Evolutionary conservation across 495 filamentous ascomycete genomes (phyloP).

Genomic region (Penicillium subrubescens): DNA sequence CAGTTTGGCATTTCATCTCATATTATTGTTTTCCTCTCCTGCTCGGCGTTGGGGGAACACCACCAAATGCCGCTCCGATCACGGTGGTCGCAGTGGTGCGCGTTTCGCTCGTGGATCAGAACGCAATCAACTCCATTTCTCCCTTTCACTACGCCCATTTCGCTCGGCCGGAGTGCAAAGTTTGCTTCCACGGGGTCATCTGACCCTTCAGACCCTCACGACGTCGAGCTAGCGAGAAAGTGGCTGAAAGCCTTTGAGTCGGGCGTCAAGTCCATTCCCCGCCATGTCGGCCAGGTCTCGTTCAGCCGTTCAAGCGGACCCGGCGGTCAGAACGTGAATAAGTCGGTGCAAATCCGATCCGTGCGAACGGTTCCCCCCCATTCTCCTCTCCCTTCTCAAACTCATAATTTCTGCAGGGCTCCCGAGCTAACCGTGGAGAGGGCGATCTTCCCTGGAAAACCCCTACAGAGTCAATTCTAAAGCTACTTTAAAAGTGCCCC

Average conservation of each 20-base stretch:
- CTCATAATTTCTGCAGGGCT: slow-evolving; percentile 7
- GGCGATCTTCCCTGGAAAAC: background rate
- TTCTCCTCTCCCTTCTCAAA: background rate
- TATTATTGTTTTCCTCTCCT: background rate
- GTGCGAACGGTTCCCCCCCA: background rate
- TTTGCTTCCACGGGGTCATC: slow-evolving; percentile 32
- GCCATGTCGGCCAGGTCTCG: slow-evolving; percentile 61
- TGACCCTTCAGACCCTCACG: slow-evolving; percentile 43
- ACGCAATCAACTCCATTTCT: background rate
- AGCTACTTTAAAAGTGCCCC: slow-evolving; percentile 71
- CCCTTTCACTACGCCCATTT: background rate
- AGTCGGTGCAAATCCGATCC: slow-evolving; percentile 59
- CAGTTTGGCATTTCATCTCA: background rate
- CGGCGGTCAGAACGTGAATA: slow-evolving; percentile 96
- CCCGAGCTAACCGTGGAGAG: slow-evolving; percentile 9
- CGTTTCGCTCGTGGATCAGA: background rate
- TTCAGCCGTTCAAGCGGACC: slow-evolving; percentile 90
- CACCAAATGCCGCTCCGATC: slow-evolving; percentile 4
- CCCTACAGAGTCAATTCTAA: slow-evolving; percentile 82
- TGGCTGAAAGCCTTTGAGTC: slow-evolving; percentile 72
- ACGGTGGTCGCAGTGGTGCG: slow-evolving; percentile 1
- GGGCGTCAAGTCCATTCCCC: slow-evolving; percentile 58
- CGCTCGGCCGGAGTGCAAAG: background rate
- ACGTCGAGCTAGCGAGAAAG: slow-evolving; percentile 65
- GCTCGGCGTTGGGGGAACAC: background rate